Base-by-base conservation (phyloP, 2,329 filamentous ascomycete species). In the Xylaria sp. region DNA sequence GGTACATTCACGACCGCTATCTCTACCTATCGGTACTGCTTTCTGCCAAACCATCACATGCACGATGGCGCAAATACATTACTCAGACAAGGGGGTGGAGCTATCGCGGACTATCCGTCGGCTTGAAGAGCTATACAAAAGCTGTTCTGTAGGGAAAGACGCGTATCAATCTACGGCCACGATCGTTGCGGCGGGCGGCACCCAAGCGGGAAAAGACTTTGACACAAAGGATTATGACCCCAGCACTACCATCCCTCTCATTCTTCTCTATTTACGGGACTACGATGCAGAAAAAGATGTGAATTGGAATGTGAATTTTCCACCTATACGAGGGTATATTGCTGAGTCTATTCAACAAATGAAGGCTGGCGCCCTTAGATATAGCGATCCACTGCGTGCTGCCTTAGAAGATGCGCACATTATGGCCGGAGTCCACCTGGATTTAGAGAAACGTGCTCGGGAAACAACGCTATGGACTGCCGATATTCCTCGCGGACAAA, bases 241-340 rank as follows among this genome's bases (percentile, higher is more conserved):
- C 71, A 77, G 74, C 41, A 74, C 81, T 56, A 74, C 74, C 23
- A 73, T 81, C 1, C 81, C 81, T 1, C 72, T 70, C 39, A 74
- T 83, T 39, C 68, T 78, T 52, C 83, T 82, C 70, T 89, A 86
- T 69, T 82, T 89, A 25, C 74, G 81, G 3, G 84, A 87, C 37
- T 82, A 85, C 69, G 84, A 88, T 70, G 73, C 77, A 6, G 80
- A 84, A 65, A 80, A 83, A 18, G 81, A 80, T 66, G 54, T 78
- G 1, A 71, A 78, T 52, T 78, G 74, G 73, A 7, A 56, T 6
- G 10, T 15, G 6, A 75, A 61, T 41, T 56, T 77, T 5, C 48
- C 59, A 15, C 28, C 80, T 65, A 74, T 84, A 13, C 73, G 74
- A 20, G 74, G 79, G 32, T 86, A 85, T 73, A 76, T 86, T 34